phyloP scores from a whole-genome alignment of 345 rosid genomes.

The Moricandia arvensis region DNA sequence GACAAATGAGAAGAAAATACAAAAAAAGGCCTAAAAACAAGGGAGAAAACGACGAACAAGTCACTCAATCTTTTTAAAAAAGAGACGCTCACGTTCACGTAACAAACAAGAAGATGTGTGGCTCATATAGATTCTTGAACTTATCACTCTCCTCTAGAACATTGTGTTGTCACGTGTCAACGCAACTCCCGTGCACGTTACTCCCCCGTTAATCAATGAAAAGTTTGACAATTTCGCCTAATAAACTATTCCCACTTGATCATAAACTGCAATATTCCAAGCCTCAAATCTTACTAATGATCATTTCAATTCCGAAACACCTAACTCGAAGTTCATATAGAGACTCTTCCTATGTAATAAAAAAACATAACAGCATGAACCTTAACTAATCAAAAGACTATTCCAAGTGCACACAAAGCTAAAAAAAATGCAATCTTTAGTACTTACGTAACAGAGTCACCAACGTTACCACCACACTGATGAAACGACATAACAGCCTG shows the following conservation, averaged over 20 bases:
- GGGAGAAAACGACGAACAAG: conserved; percentile 21
- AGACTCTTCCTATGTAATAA: neutral
- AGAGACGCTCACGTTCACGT: conserved; percentile 22
- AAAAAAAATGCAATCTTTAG: neutral
- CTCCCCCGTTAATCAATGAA: conserved; percentile 1
- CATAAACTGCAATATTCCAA: neutral
- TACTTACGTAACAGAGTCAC: conserved; percentile 86
- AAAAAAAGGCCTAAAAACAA: conserved; percentile 1
- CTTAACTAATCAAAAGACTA: neutral
- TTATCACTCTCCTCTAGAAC: conserved; percentile 29
- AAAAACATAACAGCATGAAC: too few relatives aligned
- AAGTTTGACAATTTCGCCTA: conserved; percentile 1
- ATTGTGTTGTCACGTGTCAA: conserved; percentile 25
- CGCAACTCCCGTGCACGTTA: conserved; percentile 34
- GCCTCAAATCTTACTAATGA: neutral
- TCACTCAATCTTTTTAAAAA: neutral
- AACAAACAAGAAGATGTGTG: conserved; percentile 23
- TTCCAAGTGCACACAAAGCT: neutral
- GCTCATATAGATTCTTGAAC: neutral
- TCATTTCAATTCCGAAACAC: neutral
- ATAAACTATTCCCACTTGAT: neutral
- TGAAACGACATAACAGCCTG: conserved; percentile 99
- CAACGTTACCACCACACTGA: conserved; percentile 99
- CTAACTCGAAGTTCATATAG: neutral
- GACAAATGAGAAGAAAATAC: too few relatives aligned